A percentile compares a stretch with the other conserved stretches of the same genome.
These are phyloP conservation scores for Paramecium pentaurelia DNA, from an alignment of 73 alveolate species.

Conservation along the genomic window DNA sequence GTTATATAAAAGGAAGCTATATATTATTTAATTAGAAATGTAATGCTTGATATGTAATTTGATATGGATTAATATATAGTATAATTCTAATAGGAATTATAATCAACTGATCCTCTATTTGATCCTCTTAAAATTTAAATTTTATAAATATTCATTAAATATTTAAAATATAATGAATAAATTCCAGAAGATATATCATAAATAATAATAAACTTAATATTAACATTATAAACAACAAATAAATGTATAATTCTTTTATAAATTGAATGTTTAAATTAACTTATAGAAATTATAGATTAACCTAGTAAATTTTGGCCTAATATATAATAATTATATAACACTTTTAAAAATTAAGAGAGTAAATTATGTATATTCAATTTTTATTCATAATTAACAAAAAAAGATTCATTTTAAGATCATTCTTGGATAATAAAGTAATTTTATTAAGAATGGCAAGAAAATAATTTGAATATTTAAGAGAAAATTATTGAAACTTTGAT, in stretches of 20 bases:
- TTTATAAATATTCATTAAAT: background rate
- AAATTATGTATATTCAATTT: background rate
- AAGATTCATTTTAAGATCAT: background rate
- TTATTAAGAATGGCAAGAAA: background rate
- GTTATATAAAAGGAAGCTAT: background rate
- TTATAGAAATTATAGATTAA: background rate
- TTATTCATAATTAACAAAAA: background rate
- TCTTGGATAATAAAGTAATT: background rate
- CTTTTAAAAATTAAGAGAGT: background rate
- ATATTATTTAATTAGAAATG: constrained; percentile 11
- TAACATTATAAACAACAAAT: background rate
- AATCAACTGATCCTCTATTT: background rate
- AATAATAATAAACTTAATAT: background rate
- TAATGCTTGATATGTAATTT: constrained; percentile 9
- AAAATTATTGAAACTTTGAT: background rate
- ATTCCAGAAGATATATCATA: background rate
- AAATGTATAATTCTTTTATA: background rate
- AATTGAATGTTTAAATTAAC: background rate
- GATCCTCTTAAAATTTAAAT: constrained; percentile 10
- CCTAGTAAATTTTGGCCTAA: constrained; percentile 3
- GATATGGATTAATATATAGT: constrained; percentile 20
- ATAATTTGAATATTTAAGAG: background rate
- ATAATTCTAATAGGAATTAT: background rate
- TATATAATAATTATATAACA: background rate
- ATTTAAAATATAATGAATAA: background rate